Base-by-base conservation (phyloP, 257 asterid genomes). In the Capsicum chinense region DNA sequence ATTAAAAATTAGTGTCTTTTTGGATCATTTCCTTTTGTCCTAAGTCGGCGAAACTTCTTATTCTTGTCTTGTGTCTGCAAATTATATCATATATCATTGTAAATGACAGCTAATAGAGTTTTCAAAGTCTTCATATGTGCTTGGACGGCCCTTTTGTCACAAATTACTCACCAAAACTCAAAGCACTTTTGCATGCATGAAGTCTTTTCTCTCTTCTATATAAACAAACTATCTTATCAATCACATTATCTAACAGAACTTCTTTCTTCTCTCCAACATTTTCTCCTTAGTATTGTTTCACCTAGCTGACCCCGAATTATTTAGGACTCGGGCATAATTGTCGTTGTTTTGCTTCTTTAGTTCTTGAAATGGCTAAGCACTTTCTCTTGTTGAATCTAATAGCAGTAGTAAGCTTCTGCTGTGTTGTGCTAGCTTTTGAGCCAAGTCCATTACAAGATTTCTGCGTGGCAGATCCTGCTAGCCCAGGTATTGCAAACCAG, bases 351-450 rank as follows among this genome's bases (percentile, higher is more conserved):
- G 26, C 26, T 26, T 26, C 26, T 71, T 71, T n/a, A 71, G 58
- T n/a, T n/a, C 79, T 12, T 9, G 17, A 59, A 74, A 83, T 83
- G 85, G 86, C 59, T 56, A 83, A 52, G 50, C 10, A 7, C n/a
- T 7, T 79, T 44, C 79, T 71, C 57, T 57, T 44, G 79, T 37
- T 44, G 0, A 71, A 71, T 71, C 79, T 17, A 9, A 71, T 17
- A 71, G 5, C 0, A 62, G 2, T 7, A 2, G 0, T 17, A 71
- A 71, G 57, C 44, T 71, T 71, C 9, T 71, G 37, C 17, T 69
- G 7, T 44, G 17, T 19, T 17, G 79, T 71, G 35, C 5, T 70
- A 70, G 79, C 79, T 44, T 70, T 70, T 70, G 79, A 70, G 79
- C 8, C 79, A 17, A 70, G 57, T 44, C 57, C 79, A 44, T 8